Conservation (phyloP, 352 stramenopile genomes). For the Pythium brachiatum region DNA sequence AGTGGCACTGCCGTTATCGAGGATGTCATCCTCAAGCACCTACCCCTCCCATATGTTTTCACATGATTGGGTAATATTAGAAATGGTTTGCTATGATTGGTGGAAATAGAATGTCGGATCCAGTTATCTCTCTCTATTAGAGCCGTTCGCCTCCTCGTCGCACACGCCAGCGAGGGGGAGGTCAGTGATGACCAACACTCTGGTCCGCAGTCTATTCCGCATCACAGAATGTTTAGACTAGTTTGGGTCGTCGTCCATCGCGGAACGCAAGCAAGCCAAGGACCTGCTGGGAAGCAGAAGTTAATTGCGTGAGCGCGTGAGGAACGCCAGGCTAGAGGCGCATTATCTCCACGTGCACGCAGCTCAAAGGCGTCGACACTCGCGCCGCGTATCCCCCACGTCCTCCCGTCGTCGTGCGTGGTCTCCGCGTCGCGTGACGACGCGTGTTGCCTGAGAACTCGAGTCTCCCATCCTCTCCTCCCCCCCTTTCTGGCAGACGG, state of each 20-base stretch:
- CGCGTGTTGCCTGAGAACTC: neutral
- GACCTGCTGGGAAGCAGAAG: neutral
- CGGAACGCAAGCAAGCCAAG: conserved; percentile 10
- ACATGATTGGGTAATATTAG: conserved; percentile 6
- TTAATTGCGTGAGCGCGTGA: too few relatives aligned
- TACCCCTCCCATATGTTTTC: neutral
- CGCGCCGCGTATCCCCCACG: neutral
- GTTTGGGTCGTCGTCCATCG: conserved; percentile 23
- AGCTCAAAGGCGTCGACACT: neutral
- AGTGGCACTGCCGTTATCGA: neutral
- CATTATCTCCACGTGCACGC: neutral
- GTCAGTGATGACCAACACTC: conserved; percentile 18
- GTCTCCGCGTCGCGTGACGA: conserved; percentile 8
- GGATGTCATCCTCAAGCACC: conserved; percentile 10
- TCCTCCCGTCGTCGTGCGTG: neutral
- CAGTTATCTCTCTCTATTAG: conserved; percentile 18
- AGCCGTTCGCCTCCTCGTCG: conserved; percentile 19
- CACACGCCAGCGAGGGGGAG: conserved; percentile 13
- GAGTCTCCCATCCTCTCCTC: neutral
- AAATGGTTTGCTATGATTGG: neutral
- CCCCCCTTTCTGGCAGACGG: neutral
- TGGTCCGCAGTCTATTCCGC: neutral
- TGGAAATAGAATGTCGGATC: neutral
- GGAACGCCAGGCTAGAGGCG: neutral
- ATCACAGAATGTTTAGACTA: neutral